phyloP scores from a whole-genome alignment of 768 basidiomycete species.

The Trichaptum fuscoviolaceum region DNA sequence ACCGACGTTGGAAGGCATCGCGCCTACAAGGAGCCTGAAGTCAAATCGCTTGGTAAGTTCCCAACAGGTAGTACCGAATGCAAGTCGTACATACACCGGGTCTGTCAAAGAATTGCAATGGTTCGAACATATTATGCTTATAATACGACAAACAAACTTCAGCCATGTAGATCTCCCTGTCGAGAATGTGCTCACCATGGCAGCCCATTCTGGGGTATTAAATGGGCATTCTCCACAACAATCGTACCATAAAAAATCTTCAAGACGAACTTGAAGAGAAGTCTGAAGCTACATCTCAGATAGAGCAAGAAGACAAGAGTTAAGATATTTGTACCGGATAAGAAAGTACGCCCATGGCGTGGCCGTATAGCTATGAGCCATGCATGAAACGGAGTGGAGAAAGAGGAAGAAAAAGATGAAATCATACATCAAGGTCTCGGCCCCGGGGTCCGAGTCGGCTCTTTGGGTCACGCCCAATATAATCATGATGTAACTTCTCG shows the following conservation, averaged over 20 bases:
- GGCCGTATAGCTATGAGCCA: constrained; percentile 33
- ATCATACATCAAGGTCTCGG: too few relatives aligned
- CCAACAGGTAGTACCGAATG: constrained; percentile 2
- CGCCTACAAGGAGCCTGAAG: constrained; percentile 61
- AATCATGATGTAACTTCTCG: too few relatives aligned
- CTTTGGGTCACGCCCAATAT: too few relatives aligned
- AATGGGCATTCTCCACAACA: constrained; percentile 71
- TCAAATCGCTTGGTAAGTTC: constrained; percentile 5
- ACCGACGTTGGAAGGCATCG: constrained; percentile 63
- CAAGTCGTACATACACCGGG: constrained; percentile 55
- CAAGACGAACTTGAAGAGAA: constrained; percentile 76
- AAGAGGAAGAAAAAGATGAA: neutral
- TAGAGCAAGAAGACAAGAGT: neutral
- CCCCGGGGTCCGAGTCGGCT: too few relatives aligned
- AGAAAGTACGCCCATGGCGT: constrained; percentile 63
- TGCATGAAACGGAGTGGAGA: constrained; percentile 14
- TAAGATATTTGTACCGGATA: constrained; percentile 45
- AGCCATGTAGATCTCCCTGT: constrained; percentile 2
- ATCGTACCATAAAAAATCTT: constrained; percentile 90
- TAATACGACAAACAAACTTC: constrained; percentile 7
- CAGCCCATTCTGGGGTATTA: constrained; percentile 64
- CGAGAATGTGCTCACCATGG: constrained; percentile 52
- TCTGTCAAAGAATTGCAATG: constrained; percentile 86
- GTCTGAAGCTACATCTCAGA: constrained; percentile 28
- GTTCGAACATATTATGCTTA: constrained; percentile 79